phyloP scores from a whole-genome alignment of 164 flowering plant species.

The Paratinospora sagittata region DNA sequence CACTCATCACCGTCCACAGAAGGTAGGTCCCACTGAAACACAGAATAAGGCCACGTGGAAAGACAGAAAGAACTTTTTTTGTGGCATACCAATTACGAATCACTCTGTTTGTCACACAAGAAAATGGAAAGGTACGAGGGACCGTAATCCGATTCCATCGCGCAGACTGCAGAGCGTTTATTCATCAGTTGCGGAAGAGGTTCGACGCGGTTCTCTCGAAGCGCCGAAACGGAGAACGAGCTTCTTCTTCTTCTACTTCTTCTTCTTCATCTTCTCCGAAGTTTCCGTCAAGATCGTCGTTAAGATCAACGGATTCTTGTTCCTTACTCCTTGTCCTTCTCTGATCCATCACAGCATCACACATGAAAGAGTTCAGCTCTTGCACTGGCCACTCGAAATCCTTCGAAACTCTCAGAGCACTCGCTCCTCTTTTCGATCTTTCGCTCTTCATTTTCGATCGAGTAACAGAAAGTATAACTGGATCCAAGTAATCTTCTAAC shows the following conservation, averaged over 20 bases:
- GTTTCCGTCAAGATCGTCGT: slow-evolving; percentile 11
- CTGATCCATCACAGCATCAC: background rate
- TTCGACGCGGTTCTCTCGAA: slow-evolving; percentile 19
- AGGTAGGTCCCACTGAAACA: too few species aligned
- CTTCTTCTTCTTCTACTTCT: too few species aligned
- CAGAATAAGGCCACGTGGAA: too few species aligned
- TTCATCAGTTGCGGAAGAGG: slow-evolving; percentile 11
- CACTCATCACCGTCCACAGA: too few species aligned
- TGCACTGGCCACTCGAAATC: slow-evolving; percentile 25
- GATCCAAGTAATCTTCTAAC: slow-evolving; percentile 35
- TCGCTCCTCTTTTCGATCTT: background rate
- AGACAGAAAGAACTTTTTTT: background rate
- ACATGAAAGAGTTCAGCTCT: slow-evolving; percentile 15
- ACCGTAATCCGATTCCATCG: too few species aligned
- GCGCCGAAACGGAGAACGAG: slow-evolving; percentile 15
- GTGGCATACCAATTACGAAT: too few species aligned
- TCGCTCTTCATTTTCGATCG: slow-evolving; percentile 17
- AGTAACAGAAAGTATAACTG: slow-evolving; percentile 25
- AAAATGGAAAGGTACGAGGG: too few species aligned
- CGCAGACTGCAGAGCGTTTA: too few species aligned
- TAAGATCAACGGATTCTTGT: slow-evolving; percentile 18
- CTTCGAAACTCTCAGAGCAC: background rate
- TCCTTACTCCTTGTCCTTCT: slow-evolving; percentile 1
- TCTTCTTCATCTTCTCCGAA: slow-evolving; percentile 8
- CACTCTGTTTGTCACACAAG: too few species aligned